phyloP scores from a whole-genome alignment of 2,329 filamentous ascomycete species.

The Huntiella moniliformis region DNA sequence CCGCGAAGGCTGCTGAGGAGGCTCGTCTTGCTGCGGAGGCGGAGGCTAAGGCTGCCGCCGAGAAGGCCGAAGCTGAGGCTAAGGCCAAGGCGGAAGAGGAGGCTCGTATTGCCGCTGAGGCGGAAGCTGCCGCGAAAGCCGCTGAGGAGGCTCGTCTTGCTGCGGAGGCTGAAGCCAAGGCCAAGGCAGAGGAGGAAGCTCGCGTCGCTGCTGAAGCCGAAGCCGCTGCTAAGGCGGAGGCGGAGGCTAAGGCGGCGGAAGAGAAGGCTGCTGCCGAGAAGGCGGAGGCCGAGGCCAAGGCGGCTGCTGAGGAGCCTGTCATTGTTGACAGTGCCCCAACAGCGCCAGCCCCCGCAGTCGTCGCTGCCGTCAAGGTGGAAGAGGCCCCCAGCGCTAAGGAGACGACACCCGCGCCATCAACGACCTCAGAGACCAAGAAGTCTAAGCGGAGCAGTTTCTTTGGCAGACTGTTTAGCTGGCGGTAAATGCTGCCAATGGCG shows the following conservation, averaged over 20 bases:
- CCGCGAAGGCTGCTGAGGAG: slow-evolving; percentile 12
- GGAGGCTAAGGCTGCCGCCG: slow-evolving; percentile 9
- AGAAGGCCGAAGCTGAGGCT: slow-evolving; percentile 11
- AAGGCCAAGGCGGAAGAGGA: slow-evolving; percentile 1
- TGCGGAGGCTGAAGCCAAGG: slow-evolving; percentile 11
- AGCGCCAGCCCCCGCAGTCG: slow-evolving; percentile 1
- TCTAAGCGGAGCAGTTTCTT: slow-evolving; percentile 10
- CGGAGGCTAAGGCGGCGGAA: slow-evolving; percentile 29
- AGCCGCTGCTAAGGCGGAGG: slow-evolving; percentile 11
- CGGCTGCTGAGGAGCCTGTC: slow-evolving; percentile 18
- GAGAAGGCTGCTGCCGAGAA: slow-evolving; percentile 9
- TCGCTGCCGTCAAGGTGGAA: slow-evolving; percentile 1
- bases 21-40: slow-evolving; percentile 3
- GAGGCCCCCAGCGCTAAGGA: slow-evolving; percentile 7
- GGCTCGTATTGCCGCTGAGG: slow-evolving; percentile 10
- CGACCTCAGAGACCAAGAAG: slow-evolving; percentile 3
- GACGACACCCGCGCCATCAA: slow-evolving; percentile 2
- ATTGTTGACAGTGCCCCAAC: background rate
- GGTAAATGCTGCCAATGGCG: slow-evolving; percentile 3
- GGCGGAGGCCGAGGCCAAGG: slow-evolving; percentile 25
- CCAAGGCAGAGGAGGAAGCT: slow-evolving; percentile 2
- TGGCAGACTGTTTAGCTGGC: slow-evolving; percentile 10
- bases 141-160: slow-evolving; percentile 1
- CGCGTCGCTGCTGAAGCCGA: background rate
- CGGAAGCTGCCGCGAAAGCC: too few species aligned